Percentiles rank a stretch among this genome's conserved stretches.
Conservation (phyloP, 2,329 filamentous ascomycete species). For the Alternaria gaisen region DNA sequence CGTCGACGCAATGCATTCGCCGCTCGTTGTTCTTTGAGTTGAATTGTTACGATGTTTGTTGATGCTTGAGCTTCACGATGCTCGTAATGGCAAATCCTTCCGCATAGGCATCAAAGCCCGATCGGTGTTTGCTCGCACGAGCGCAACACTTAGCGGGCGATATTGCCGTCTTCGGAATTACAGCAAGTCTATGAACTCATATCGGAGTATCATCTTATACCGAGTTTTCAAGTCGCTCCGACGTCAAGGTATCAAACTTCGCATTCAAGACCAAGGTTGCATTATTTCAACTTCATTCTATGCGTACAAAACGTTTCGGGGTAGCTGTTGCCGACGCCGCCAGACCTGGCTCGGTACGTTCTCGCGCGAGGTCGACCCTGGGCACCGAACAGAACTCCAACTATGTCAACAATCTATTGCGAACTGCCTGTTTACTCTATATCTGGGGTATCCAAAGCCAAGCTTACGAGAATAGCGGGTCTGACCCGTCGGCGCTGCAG, state of each 20-base stretch:
- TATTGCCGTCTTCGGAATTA: slow-evolving; percentile 27
- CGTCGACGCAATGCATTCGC: slow-evolving; percentile 3
- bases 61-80: slow-evolving; percentile 5
- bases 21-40: background rate
- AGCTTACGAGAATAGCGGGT: background rate
- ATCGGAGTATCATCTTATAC: slow-evolving; percentile 1
- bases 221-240: slow-evolving; percentile 1
- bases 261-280: background rate
- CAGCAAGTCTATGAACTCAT: background rate
- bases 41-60: background rate
- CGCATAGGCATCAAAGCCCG: slow-evolving; percentile 33
- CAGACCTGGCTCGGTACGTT: slow-evolving; percentile 13
- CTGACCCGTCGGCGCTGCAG: background rate
- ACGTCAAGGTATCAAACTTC: background rate
- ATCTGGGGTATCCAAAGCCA: background rate
- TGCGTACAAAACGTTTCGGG: background rate
- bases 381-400: background rate
- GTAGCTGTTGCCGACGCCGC: slow-evolving; percentile 16
- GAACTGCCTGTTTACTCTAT: background rate
- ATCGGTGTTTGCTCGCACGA: slow-evolving; percentile 36
- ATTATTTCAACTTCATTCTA: background rate
- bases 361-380: slow-evolving; percentile 15
- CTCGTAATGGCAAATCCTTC: slow-evolving; percentile 30
- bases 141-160: slow-evolving; percentile 25
- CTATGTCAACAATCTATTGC: background rate